Percentiles rank a stretch among this genome's conserved stretches.
Evolutionary conservation across 371 early-diverging fungal species (phyloP).

Genomic region (Lichtheimia ramosa): DNA sequence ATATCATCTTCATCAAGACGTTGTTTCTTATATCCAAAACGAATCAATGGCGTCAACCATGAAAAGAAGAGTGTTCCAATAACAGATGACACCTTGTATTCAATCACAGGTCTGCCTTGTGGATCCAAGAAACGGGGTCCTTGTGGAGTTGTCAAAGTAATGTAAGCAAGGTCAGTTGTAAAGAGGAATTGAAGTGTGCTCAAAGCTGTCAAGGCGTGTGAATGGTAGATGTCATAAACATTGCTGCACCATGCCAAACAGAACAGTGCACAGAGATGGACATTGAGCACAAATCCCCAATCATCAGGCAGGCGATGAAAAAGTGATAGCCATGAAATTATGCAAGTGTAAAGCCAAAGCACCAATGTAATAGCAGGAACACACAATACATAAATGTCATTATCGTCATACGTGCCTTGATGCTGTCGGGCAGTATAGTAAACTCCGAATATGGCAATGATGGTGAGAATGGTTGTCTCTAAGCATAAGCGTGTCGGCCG

Average conservation of each 20-base stretch:
- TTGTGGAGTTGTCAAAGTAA: constrained; percentile 20
- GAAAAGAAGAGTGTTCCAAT: constrained; percentile 12
- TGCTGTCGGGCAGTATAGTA: constrained; percentile 1
- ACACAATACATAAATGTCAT: too few relatives aligned
- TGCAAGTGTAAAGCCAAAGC: constrained; percentile 25
- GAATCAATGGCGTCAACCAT: constrained; percentile 25
- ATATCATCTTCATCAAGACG: constrained; percentile 36
- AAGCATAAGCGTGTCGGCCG: constrained; percentile 14
- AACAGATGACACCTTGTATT: constrained; percentile 16
- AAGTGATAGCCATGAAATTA: constrained; percentile 17
- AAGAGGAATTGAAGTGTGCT: constrained; percentile 12
- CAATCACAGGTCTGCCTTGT: constrained; percentile 18
- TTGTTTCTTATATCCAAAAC: constrained; percentile 26
- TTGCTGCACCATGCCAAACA: constrained; percentile 8
- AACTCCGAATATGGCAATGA: constrained; percentile 1
- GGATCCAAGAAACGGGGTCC: constrained; percentile 39
- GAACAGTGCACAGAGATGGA: constrained; percentile 36
- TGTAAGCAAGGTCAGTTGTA: constrained; percentile 24
- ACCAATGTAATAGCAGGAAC: constrained; percentile 10
- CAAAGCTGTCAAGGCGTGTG: constrained; percentile 11
- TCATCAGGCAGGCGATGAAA: constrained; percentile 20
- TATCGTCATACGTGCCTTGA: background rate
- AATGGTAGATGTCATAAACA: constrained; percentile 7
- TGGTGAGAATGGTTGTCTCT: constrained; percentile 7
- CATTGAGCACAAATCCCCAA: constrained; percentile 42